Evolutionary conservation across 768 basidiomycete genomes (phyloP), one percentile per base, ranked within the genome.

Genomic region (Rhizopogon vulgaris): DNA sequence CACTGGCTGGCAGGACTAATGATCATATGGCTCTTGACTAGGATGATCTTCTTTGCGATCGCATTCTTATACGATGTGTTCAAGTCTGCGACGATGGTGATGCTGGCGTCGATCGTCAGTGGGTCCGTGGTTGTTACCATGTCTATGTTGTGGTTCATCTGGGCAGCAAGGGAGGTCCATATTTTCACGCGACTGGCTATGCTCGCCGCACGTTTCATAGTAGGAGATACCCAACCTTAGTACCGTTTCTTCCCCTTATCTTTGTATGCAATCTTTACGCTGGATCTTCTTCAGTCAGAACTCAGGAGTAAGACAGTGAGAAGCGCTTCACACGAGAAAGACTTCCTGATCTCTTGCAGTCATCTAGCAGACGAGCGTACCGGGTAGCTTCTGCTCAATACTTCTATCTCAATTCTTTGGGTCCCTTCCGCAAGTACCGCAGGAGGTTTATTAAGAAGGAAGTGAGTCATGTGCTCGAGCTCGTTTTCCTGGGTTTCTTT

Each of bases 41-140:
- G 53, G 15, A 55, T 55, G 54, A 15, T 55, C 6, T 55, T 38
- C 27, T 55, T 55, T 25, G 38, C 47, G 12, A 15, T 48, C 17
- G 36, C 54, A 2, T 11, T 55, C 3, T 27, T 34, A 8, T 47
- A 39, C 36, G 36, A 46, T 6, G 36, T 48, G 2, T 55, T 55
- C 30, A 38, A 46, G 12, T 46, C 24, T 18, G 15, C 34, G 8
- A 34, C 36, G 18, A 9, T 14, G 3, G 27, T 15, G 10, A 41
- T 46, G 18, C 30, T 53, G 7, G 38, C 38, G 6, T 18, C 30
- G 17, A 40, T 53, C 3, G 27, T 37, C n/a, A 34, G 40, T 27
- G 49, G 32, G 25, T 53, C 48, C 15, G 39, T 18, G 40, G 12
- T 42, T 9, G 37, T 53, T 28, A 36, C 49, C 17, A 39, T 51